Conservation (phyloP, 2,329 filamentous ascomycete species). For the Beauveria sp. region DNA sequence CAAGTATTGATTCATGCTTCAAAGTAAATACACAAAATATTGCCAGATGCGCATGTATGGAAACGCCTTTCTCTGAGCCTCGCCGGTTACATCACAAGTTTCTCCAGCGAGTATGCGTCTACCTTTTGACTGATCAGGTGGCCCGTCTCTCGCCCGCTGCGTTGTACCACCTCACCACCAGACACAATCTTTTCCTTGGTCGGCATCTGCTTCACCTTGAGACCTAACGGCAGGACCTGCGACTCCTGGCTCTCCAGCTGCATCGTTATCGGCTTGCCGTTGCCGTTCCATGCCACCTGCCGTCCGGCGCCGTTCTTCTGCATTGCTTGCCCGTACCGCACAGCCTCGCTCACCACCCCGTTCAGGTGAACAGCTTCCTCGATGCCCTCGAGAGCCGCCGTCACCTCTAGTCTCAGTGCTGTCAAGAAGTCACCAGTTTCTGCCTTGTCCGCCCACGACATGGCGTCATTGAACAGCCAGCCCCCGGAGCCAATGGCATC, state of each 20-base stretch:
- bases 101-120: conserved; percentile 76
- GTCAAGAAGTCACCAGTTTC: conserved; percentile 57
- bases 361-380: conserved; percentile 61
- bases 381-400: conserved; percentile 62
- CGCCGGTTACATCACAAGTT: conserved; percentile 52
- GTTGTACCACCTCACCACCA: conserved; percentile 61
- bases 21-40: background rate
- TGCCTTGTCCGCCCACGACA: conserved; percentile 40
- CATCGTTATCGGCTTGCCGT: conserved; percentile 36
- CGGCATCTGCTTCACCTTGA: conserved; percentile 50
- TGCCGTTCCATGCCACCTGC: conserved; percentile 23
- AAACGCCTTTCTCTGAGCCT: background rate
- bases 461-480: conserved; percentile 59
- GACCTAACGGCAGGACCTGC: conserved; percentile 61
- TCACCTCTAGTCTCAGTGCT: conserved; percentile 60
- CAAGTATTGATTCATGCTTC: background rate
- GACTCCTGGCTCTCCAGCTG: conserved; percentile 36
- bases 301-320: conserved; percentile 23
- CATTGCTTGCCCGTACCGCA: conserved; percentile 47
- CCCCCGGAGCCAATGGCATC: conserved; percentile 69
- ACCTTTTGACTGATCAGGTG: conserved; percentile 72
- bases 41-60: background rate
- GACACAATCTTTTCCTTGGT: conserved; percentile 52
- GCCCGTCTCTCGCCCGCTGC: conserved; percentile 66
- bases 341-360: conserved; percentile 56